Conservation (phyloP, 1,284 basidiomycete species). For the Stereum hirsutum region DNA sequence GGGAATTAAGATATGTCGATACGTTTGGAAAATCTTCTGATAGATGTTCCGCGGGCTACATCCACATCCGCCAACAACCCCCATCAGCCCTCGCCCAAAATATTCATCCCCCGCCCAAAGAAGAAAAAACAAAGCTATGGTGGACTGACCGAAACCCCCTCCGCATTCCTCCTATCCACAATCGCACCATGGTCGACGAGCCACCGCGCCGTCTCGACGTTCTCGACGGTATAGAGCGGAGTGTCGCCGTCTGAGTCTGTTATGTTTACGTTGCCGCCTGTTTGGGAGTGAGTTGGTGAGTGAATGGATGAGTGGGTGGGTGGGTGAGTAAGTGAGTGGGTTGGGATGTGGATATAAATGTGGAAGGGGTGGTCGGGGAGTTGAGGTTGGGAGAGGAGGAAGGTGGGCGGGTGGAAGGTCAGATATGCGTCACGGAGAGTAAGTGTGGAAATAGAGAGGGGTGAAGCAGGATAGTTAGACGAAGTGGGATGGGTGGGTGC, state of each 20-base stretch:
- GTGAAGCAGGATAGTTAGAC: too few species aligned
- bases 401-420: too few species aligned
- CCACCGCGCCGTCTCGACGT: constrained; percentile 66
- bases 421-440: too few species aligned
- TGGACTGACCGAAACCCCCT: constrained; percentile 66
- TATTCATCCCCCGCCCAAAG: neutral
- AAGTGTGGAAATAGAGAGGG: too few species aligned
- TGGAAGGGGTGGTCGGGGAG: too few species aligned
- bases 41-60: constrained; percentile 67
- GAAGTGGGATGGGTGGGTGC: too few species aligned
- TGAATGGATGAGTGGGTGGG: too few species aligned
- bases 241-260: constrained; percentile 86
- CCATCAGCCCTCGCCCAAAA: neutral
- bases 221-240: constrained; percentile 86
- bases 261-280: constrained; percentile 83
- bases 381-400: too few species aligned
- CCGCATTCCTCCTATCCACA: constrained; percentile 51
- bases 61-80: too few species aligned
- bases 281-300: constrained; percentile 9
- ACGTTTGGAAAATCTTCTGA: constrained; percentile 77
- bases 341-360: constrained; percentile 2
- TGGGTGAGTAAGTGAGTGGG: too few species aligned
- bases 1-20: constrained; percentile 49
- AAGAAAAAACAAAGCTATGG: neutral
- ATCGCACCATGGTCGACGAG: constrained; percentile 79